These are phyloP conservation scores for Colletotrichum shisoi DNA, from an alignment of 2,329 filamentous ascomycete species.

Conservation along the genomic window DNA sequence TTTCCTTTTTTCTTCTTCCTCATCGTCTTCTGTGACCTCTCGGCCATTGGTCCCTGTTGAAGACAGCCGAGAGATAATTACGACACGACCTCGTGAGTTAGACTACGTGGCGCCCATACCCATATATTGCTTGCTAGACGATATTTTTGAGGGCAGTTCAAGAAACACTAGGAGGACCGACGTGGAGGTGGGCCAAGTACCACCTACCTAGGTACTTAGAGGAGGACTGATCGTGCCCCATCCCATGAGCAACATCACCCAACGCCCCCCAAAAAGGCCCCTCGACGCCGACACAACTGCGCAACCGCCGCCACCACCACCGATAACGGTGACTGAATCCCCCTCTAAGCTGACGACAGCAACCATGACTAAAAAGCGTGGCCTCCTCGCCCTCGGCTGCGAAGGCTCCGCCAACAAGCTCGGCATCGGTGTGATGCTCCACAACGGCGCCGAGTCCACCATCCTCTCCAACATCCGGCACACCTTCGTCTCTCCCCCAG, in stretches of 20 bases:
- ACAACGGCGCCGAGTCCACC: constrained; percentile 66
- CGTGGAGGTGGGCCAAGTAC: background rate
- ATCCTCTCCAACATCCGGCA: constrained; percentile 94
- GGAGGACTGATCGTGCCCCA: background rate
- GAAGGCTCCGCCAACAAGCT: constrained; percentile 99
- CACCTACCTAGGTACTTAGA: too few species aligned
- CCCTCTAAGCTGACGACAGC: constrained; percentile 34
- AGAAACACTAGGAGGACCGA: background rate
- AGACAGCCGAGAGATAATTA: background rate
- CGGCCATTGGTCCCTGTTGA: constrained; percentile 17
- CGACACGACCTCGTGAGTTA: background rate
- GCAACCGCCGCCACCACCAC: background rate
- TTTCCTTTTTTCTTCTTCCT: too few species aligned
- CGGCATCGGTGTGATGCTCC: constrained; percentile 88
- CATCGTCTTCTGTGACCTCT: constrained; percentile 20
- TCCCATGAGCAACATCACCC: constrained; percentile 26
- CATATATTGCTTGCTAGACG: background rate
- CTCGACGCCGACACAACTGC: constrained; percentile 3
- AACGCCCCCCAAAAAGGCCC: constrained; percentile 29
- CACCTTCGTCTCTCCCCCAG: constrained; percentile 90
- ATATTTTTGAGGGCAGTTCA: background rate
- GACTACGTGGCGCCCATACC: background rate
- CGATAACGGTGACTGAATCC: constrained; percentile 6
- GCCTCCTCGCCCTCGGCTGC: constrained; percentile 64
- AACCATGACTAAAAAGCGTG: constrained; percentile 48